Percentiles rank a stretch among this genome's conserved stretches.
Evolutionary conservation across 2,329 filamentous ascomycete genomes (phyloP).

Genomic region (Talaromyces sp.): DNA sequence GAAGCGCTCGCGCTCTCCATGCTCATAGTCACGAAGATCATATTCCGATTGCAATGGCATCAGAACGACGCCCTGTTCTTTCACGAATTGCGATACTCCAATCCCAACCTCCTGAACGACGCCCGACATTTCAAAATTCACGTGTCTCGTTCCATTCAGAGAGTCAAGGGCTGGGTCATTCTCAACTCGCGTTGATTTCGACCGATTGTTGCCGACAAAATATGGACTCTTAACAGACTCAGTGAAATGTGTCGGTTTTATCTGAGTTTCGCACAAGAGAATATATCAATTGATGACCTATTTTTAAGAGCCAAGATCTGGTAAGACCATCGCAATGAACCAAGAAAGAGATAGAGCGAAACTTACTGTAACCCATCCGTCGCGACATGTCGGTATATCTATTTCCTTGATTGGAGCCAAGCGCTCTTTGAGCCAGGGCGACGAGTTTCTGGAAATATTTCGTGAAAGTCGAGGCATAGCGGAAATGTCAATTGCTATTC

Average conservation of each 20-base stretch:
- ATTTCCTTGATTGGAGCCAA: slow-evolving; percentile 4
- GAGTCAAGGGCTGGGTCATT: not conserved
- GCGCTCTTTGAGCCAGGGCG: not conserved
- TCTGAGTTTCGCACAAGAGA: not conserved
- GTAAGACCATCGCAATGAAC: slow-evolving; percentile 1
- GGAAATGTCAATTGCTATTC: not conserved
- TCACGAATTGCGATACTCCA: not conserved
- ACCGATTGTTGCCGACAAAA: not conserved
- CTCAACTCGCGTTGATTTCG: not conserved
- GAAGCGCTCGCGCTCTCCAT: not conserved
- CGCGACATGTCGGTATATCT: not conserved
- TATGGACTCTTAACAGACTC: not conserved
- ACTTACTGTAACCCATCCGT: slow-evolving; percentile 3
- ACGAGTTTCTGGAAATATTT: not conserved
- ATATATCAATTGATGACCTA: slow-evolving; percentile 8
- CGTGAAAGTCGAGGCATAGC: not conserved
- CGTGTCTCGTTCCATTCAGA: not conserved
- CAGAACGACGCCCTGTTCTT: not conserved
- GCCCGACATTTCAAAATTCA: not conserved
- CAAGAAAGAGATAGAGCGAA: not conserved
- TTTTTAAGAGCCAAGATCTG: not conserved
- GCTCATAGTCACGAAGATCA: not conserved
- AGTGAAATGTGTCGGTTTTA: slow-evolving; percentile 1
- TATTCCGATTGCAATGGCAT: not conserved
- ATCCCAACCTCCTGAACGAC: not conserved